Conservation (phyloP, 495 filamentous ascomycete genomes). For the Sordaria brevicollis region DNA sequence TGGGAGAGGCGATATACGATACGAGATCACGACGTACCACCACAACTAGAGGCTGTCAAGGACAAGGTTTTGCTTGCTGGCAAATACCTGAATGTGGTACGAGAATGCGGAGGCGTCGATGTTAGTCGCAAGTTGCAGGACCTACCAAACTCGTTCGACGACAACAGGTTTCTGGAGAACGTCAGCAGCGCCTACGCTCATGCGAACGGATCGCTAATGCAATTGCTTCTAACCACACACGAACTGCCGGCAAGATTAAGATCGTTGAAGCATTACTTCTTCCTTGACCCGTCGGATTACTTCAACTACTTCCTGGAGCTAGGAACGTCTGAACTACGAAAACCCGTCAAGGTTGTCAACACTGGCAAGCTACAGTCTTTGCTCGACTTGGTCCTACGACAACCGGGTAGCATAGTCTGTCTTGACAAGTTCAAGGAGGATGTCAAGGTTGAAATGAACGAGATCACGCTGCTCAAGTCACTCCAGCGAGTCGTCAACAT, state of each 20-base stretch:
- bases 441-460: constrained; percentile 94
- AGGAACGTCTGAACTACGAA: constrained; percentile 73
- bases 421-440: constrained; percentile 97
- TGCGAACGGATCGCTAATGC: constrained; percentile 88
- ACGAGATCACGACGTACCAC: constrained; percentile 79
- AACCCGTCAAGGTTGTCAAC: constrained; percentile 80
- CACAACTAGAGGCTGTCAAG: constrained; percentile 82
- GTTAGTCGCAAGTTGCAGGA: constrained; percentile 81
- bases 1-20: constrained; percentile 98
- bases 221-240: constrained; percentile 85
- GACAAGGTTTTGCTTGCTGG: constrained; percentile 91
- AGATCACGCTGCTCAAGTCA: constrained; percentile 81
- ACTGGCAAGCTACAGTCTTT: constrained; percentile 86
- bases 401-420: constrained; percentile 88
- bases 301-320: constrained; percentile 97
- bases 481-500: constrained; percentile 94
- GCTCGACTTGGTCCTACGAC: constrained; percentile 85
- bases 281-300: constrained; percentile 94
- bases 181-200: constrained; percentile 91
- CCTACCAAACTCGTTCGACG: constrained; percentile 85
- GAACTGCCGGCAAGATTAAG: constrained; percentile 74
- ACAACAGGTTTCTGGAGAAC: constrained; percentile 83
- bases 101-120: constrained; percentile 93
- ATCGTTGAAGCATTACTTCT: constrained; percentile 97
- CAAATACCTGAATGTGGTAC: constrained; percentile 95